Evolutionary conservation across 1,284 basidiomycete species (phyloP), one percentile per base, ranked within the genome.

Genomic region (Singerocomus inundabilis): DNA sequence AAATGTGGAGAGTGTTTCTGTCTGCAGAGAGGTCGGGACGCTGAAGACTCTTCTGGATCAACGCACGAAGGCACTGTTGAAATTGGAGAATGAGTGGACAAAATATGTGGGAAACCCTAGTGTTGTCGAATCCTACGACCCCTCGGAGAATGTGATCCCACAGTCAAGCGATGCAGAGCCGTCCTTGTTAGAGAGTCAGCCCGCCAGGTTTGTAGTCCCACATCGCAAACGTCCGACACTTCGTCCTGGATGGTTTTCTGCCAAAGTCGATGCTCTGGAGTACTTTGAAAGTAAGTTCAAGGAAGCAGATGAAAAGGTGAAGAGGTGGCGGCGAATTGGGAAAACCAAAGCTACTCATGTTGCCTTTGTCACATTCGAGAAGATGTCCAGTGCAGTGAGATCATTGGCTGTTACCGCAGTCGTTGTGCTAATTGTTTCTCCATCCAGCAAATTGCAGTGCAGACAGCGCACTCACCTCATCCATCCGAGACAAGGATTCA

Each of bases 361-460:
- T 8, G 96, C 93, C 0, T 99, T 98, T 64, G 91, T 98, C n/a
- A 98, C 96, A 0, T 98, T 99, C 60, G 91, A 96, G 68, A 90
- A 91, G 63, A 93, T 95, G 79, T 90, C 91, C 3, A 87, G 87
- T 60, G 92, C 94, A 12, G 90, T 91, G 65, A 62, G 87, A 21
- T 33, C 25, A 1, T 31, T 24, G 34, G 42, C 37, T 42, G 9
- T 18, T 15, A 3, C 46, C 18, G 4, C 43, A 24, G n/a, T 12
- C 13, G 24, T 28, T 24, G 32, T 24, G 12, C 18, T 37, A 1
- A 52, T 1, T 12, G 11, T 37, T 18, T 12, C 25, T 31, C 39
- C 45, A 18, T 46, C 2, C 52, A 93, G 85, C 95, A 99, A 86
- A 87, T 91, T 37, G 93, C 93, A 1, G 78, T 90, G 4, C 96